These are phyloP conservation scores for Coemansia sp. DNA, from an alignment of 192 early-diverging fungal species.

Conservation along the genomic window DNA sequence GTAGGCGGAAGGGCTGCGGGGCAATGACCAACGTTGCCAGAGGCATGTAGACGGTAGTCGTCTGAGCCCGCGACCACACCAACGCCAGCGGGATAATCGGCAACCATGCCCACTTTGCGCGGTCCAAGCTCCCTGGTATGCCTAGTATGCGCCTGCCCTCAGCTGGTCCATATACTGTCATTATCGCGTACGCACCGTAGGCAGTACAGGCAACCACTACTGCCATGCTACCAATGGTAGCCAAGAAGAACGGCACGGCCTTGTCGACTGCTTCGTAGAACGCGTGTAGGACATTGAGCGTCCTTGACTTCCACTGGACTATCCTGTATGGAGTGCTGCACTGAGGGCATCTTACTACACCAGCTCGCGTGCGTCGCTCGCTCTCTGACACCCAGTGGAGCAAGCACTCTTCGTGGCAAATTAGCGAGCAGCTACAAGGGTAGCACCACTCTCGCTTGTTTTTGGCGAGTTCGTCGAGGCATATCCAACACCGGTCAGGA, in stretches of 20 bases:
- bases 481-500: conserved; percentile 71
- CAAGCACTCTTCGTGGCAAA: conserved; percentile 79
- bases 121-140: conserved; percentile 61
- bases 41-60: conserved; percentile 64
- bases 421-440: conserved; percentile 74
- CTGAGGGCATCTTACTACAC: conserved; percentile 65
- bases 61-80: conserved; percentile 62
- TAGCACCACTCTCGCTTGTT: conserved; percentile 67
- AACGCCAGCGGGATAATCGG: conserved; percentile 66
- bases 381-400: conserved; percentile 77
- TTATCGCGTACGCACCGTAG: conserved; percentile 69
- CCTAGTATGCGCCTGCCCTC: conserved; percentile 66
- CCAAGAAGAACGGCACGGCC: conserved; percentile 65
- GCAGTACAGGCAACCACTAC: conserved; percentile 67
- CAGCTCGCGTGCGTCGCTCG: conserved; percentile 47
- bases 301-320: conserved; percentile 57
- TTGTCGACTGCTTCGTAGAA: conserved; percentile 61
- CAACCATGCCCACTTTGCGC: conserved; percentile 65
- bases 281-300: conserved; percentile 57
- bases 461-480: conserved; percentile 68
- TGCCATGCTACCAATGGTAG: conserved; percentile 63
- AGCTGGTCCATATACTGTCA: conserved; percentile 66
- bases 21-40: conserved; percentile 63
- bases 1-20: conserved; percentile 59
- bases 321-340: conserved; percentile 68